phyloP scores from a whole-genome alignment of 352 stramenopile genomes.

The Phytophthora hibernalis region DNA sequence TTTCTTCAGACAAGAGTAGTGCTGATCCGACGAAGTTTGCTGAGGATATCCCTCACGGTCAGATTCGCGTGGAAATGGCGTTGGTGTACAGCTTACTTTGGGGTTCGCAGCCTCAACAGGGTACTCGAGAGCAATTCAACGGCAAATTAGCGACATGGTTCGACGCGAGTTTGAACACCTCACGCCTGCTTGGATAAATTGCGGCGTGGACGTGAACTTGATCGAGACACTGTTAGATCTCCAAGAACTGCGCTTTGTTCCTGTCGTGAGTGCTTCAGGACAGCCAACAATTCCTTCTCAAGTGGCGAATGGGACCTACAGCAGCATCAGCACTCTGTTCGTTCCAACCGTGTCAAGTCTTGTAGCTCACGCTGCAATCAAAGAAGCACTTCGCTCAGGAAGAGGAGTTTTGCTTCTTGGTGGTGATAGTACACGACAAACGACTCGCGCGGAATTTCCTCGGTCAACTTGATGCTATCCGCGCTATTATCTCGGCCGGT shows the following conservation, averaged over 20 bases:
- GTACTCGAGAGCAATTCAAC: slow-evolving; percentile 22
- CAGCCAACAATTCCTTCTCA: slow-evolving; percentile 1
- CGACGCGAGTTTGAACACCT: slow-evolving; percentile 43
- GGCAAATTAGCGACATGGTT: slow-evolving; percentile 43
- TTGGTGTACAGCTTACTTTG: slow-evolving; percentile 62
- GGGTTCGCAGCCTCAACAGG: slow-evolving; percentile 44
- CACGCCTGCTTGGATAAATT: slow-evolving; percentile 29
- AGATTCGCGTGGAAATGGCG: slow-evolving; percentile 59
- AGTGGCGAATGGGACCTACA: neutral
- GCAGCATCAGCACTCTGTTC: slow-evolving; percentile 38
- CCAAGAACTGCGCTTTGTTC: slow-evolving; percentile 36
- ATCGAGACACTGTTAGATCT: slow-evolving; percentile 54
- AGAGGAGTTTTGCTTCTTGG: slow-evolving; percentile 48
- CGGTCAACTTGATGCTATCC: slow-evolving; percentile 33
- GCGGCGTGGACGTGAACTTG: slow-evolving; percentile 38
- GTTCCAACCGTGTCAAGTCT: slow-evolving; percentile 52
- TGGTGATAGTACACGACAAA: slow-evolving; percentile 33
- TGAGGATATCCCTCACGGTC: neutral
- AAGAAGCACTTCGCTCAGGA: slow-evolving; percentile 49
- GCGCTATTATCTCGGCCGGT: slow-evolving; percentile 18
- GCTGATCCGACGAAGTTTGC: neutral
- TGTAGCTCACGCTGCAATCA: slow-evolving; percentile 48
- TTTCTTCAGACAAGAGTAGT: neutral
- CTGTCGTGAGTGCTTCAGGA: slow-evolving; percentile 2
- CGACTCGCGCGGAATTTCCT: slow-evolving; percentile 53